These are phyloP conservation scores for Crithidia bombi DNA, from an alignment of 208 protist species.

Conservation along the genomic window DNA sequence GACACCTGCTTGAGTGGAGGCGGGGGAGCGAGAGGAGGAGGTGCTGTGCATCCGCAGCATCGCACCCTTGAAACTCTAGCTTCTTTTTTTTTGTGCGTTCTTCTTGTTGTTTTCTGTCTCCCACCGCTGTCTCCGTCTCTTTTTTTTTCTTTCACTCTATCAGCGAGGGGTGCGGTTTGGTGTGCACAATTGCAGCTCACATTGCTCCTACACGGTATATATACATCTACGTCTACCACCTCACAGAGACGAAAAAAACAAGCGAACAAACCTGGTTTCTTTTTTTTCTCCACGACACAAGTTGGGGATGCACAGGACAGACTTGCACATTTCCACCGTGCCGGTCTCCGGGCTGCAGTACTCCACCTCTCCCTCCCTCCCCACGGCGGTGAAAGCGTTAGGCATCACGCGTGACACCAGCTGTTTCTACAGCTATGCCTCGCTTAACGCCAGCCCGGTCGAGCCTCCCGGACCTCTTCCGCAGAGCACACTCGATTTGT, in stretches of 20 bases:
- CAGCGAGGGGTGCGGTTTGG: too few species aligned
- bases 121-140: too few species aligned
- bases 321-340: conserved; percentile 36
- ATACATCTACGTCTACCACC: too few species aligned
- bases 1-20: too few species aligned
- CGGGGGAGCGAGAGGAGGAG: too few species aligned
- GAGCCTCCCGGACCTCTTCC: conserved; percentile 10
- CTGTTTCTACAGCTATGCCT: background rate
- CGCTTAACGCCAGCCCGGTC: background rate
- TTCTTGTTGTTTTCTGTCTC: too few species aligned
- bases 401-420: conserved; percentile 17
- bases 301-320: background rate
- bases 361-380: conserved; percentile 59
- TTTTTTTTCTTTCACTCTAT: too few species aligned
- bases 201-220: too few species aligned
- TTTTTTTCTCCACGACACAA: background rate
- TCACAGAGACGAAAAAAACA: background rate
- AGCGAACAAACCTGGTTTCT: background rate
- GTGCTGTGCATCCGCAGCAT: too few species aligned
- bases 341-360: conserved; percentile 55
- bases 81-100: too few species aligned
- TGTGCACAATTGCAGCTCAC: too few species aligned
- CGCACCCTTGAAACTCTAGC: too few species aligned
- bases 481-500: conserved; percentile 28
- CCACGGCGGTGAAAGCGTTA: conserved; percentile 31